These are phyloP conservation scores for Alternaria arborescens DNA, from an alignment of 2,329 filamentous ascomycete species.

Conservation along the genomic window DNA sequence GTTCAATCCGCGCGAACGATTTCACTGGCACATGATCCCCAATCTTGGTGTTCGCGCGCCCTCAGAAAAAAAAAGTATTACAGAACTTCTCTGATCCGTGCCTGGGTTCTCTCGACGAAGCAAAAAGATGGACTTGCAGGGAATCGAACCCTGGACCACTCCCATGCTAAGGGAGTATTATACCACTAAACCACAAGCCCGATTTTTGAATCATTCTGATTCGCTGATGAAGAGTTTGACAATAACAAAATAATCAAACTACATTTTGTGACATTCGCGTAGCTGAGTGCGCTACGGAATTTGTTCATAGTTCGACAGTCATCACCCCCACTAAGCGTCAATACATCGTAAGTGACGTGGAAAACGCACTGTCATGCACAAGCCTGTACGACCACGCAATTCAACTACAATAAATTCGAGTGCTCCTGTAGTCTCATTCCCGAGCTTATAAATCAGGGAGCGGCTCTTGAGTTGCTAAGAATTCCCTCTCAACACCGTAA, in stretches of 20 bases:
- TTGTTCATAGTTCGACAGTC: fast-evolving
- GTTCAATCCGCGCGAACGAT: no score
- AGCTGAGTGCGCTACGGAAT: fast-evolving
- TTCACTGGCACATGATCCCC: background rate
- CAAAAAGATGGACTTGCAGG: slow-evolving; percentile 19
- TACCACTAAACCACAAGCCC: slow-evolving; percentile 36
- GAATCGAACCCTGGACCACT: slow-evolving; percentile 24
- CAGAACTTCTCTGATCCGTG: background rate
- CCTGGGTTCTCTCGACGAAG: fast-evolving
- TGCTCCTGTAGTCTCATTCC: background rate
- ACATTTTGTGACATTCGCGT: no score
- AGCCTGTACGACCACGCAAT: background rate
- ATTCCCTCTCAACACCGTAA: no score
- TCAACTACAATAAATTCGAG: background rate
- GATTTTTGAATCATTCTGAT: background rate
- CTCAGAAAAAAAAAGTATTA: background rate
- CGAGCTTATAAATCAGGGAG: background rate
- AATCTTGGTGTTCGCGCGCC: background rate
- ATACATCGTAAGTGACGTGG: fast-evolving
- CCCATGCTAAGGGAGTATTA: slow-evolving; percentile 33
- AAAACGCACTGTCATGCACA: background rate
- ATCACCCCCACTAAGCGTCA: no score
- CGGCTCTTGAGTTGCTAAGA: background rate
- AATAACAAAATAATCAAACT: no score
- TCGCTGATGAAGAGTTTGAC: background rate